Percentiles rank a stretch among this genome's conserved stretches.
These are phyloP conservation scores for Calonectria ilicicola DNA, from an alignment of 2,329 filamentous ascomycete species.

Conservation along the genomic window DNA sequence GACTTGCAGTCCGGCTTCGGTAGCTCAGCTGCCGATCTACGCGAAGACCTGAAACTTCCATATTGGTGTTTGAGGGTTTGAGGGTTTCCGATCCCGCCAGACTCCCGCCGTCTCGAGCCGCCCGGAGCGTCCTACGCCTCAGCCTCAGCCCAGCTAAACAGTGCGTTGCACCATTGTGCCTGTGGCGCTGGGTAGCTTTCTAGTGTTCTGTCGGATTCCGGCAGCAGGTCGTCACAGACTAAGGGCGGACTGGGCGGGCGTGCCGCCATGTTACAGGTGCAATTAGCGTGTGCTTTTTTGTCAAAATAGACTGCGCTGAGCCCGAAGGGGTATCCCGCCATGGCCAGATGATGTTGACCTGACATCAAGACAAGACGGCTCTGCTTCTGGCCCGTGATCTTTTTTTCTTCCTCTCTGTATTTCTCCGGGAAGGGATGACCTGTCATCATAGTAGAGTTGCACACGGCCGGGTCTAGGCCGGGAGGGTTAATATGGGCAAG, in stretches of 20 bases:
- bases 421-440: not conserved
- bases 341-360: constrained; percentile 20
- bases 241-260: not conserved
- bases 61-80: too few relatives aligned
- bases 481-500: constrained; percentile 18
- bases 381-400: not conserved
- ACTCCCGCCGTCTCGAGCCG: not conserved
- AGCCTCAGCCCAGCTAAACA: not conserved
- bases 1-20: not conserved
- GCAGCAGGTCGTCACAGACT: not conserved
- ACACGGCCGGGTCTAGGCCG: constrained; percentile 5
- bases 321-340: not conserved
- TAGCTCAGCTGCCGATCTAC: not conserved
- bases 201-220: constrained; percentile 1
- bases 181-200: not conserved
- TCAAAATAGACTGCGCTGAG: constrained; percentile 15
- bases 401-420: not conserved
- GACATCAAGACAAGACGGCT: constrained; percentile 1
- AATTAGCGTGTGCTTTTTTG: not conserved
- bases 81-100: not conserved
- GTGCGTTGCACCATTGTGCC: not conserved
- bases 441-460: not conserved
- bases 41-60: not conserved
- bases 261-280: not conserved
- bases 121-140: not conserved